Evolutionary conservation across 352 stramenopile genomes (phyloP), one percentile per base, ranked within the genome.

Genomic region (Phytophthora pini): DNA sequence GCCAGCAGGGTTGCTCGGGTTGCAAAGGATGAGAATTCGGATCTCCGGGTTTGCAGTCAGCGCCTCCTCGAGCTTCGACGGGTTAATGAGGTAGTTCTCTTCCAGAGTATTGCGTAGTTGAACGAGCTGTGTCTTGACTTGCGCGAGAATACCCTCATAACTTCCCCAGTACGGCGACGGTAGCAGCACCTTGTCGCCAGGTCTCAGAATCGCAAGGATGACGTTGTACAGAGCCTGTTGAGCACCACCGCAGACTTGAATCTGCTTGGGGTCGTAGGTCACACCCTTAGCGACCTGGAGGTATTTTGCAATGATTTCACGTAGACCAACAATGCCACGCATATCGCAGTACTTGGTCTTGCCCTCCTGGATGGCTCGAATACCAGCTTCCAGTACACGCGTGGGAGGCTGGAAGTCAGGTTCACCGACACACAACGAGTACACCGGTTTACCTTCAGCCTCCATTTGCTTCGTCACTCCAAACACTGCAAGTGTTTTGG

Each of bases 161-260:
- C 80, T 98, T 6, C 97, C 93, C 96, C 96, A 99, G 81, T 98
- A 99, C 8, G 97, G 97, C 17, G 95, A 93, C n/a, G 97, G 97
- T 49, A 99, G 87, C 40, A 99, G 72, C 2, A 99, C 96, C 60
- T 97, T 88, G 71, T 99, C 97, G 6, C 96, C 96, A 1, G 85
- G 77, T 11, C 92, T 81, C 61, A 84, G 93, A 31, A 97, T 80
- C 0, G 93, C 88, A 39, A 98, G 72, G 2, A 99, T 76, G 15
- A 92, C 87, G 67, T 98, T 90, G 77, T 93, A 99, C 0, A 98
- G 80, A 17, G 79, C 86, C 70, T 98, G 97, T 69, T 99, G 98
- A 31, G 94, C 97, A 39, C 97, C 96, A 80, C 98, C 98, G 26
- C 86, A 95, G 6, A 99, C 88, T 17, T 99, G 76, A 53, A 99